Base-by-base conservation (phyloP, 1,139 yeast species). In the Geotrichum macrosporum region DNA sequence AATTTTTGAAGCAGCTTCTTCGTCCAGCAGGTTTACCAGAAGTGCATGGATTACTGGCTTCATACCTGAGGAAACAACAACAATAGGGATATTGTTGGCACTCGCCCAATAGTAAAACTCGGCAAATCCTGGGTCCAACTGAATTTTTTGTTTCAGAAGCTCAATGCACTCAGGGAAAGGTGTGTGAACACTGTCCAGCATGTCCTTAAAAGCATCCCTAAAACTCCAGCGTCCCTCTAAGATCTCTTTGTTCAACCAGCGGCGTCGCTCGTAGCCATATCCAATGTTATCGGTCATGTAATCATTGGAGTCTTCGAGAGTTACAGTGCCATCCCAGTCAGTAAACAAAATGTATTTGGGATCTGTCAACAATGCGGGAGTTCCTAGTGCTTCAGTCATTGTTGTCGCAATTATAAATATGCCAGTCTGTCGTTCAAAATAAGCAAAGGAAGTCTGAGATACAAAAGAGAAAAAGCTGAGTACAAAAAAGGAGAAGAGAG, bases 251-350 rank as follows among this genome's bases (percentile, higher is more conserved):
- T 87, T 86, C 56, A 89, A 73, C 32, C 69, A 78, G 52, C 73
- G 68, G 57, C 98, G 78, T 55, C 74, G 74, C 31, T 74, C 79
- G 46, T 70, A 69, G 3, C 98, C 98, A 66, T 87, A 84, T 4
- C 99, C 99, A 27, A 84, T 71, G 59, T 77, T 78, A 63, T 92
- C 97, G 16, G 97, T 88, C 55, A 92, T 71, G 65, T 75, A 84
- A 65, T 92, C 97, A 63, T 92, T 94, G 54, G 95, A 85, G 65
- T 92, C 98, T 60, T 81, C 83, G 53, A 85, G 71, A 15, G 98
- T 92, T 55, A 92, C 94, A 5, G 98, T 92, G 19, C 98, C 98
- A 65, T 92, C 98, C 80, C 94, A 92, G 67, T 92, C 98, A 45
- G 96, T 85, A 70, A 92, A 92, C 34, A 92, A 84, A 59, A 92